Evolutionary conservation across 805 yeast species (phyloP).

Genomic region (Starmerella kuoi): DNA sequence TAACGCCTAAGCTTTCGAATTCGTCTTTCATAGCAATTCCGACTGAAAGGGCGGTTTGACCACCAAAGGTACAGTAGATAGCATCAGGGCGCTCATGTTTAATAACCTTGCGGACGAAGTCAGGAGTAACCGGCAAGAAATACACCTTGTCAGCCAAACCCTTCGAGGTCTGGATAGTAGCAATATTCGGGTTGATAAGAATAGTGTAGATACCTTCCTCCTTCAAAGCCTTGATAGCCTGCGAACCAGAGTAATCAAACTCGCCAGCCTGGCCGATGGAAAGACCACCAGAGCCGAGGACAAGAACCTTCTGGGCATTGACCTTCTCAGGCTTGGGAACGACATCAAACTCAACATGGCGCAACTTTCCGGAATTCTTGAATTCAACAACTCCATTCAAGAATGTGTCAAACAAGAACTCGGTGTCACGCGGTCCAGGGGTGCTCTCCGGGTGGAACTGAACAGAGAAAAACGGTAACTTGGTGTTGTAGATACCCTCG

Average conservation of each 20-base stretch:
- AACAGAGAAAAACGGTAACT: conserved; percentile 86
- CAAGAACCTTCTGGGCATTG: conserved; percentile 79
- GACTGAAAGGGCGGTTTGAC: conserved; percentile 93
- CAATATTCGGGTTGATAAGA: conserved; percentile 93
- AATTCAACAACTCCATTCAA: conserved; percentile 61
- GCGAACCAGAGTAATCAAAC: conserved; percentile 97
- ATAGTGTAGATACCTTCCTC: conserved; percentile 96
- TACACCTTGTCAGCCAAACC: conserved; percentile 97
- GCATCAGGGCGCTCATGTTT: conserved; percentile 94
- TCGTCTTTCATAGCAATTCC: conserved; percentile 95
- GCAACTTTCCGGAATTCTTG: conserved; percentile 36
- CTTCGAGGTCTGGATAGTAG: conserved; percentile 95
- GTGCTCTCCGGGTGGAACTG: conserved; percentile 98
- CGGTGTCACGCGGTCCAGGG: conserved; percentile 99
- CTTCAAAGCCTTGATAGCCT: conserved; percentile 95
- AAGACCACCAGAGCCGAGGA: conserved; percentile 95
- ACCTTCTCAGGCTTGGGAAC: conserved; percentile 30
- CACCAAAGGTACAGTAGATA: conserved; percentile 94
- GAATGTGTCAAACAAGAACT: conserved; percentile 88
- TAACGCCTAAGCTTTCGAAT: conserved; percentile 80
- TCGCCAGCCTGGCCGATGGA: conserved; percentile 99
- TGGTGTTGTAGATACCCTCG: conserved; percentile 91
- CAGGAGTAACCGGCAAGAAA: conserved; percentile 94
- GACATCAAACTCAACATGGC: conserved; percentile 68
- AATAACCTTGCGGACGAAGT: conserved; percentile 90